phyloP scores from a whole-genome alignment of 2,329 filamentous ascomycete species.

The Calonectria pteridis region DNA sequence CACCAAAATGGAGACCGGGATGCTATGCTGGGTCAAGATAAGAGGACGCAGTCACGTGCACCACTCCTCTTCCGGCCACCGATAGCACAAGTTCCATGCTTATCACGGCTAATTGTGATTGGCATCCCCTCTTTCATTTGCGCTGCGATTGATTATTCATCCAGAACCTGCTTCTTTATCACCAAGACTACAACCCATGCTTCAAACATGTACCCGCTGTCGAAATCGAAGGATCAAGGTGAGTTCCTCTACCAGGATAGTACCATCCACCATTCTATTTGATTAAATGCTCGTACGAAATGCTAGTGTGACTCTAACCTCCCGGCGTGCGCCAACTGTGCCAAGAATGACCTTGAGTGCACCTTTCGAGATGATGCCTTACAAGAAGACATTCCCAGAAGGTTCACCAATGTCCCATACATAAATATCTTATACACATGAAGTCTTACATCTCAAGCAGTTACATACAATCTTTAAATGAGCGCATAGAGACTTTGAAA shows the following conservation, averaged over 20 bases:
- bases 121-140: not conserved
- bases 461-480: conserved; percentile 5
- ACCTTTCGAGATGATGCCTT: conserved; percentile 12
- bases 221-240: conserved; percentile 8
- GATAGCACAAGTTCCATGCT: not conserved
- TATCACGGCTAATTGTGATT: not conserved
- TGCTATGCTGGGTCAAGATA: not conserved
- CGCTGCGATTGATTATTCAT: not conserved
- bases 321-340: not conserved
- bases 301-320: not conserved
- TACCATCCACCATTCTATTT: not conserved
- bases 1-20: not conserved
- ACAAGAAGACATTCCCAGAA: conserved; percentile 7
- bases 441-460: not conserved
- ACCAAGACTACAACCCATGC: not conserved
- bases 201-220: conserved; percentile 1
- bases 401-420: not conserved
- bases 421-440: not conserved
- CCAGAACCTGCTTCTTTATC: not conserved
- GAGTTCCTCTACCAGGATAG: not conserved
- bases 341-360: conserved; percentile 6
- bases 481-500: not conserved
- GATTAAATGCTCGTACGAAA: not conserved
- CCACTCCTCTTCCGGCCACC: not conserved
- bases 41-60: not conserved